These are phyloP conservation scores for Cylindrotheca fusiformis DNA, from an alignment of 108 stramenopile genomes.

Conservation along the genomic window DNA sequence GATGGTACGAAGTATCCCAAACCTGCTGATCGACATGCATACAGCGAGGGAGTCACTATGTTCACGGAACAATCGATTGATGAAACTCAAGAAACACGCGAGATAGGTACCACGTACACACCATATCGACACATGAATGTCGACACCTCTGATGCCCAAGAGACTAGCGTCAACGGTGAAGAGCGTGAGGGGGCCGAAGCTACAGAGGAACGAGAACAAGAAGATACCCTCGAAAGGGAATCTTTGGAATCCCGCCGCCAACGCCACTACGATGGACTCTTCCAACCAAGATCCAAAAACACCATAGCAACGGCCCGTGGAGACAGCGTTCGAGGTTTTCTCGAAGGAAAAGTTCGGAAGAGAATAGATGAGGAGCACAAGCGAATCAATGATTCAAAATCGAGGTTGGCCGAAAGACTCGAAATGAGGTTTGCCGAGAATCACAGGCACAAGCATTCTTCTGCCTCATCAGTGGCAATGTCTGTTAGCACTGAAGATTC, in stretches of 20 bases:
- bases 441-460: background rate
- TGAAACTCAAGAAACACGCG: conserved; percentile 7
- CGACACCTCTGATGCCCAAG: background rate
- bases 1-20: conserved; percentile 25
- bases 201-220: background rate
- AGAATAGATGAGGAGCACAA: background rate
- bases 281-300: background rate
- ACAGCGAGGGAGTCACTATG: conserved; percentile 7
- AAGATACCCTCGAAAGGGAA: background rate
- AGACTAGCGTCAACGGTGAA: background rate
- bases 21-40: conserved; percentile 14
- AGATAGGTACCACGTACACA: conserved; percentile 4
- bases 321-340: background rate
- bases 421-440: background rate
- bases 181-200: background rate
- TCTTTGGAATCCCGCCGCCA: background rate
- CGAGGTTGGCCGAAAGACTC: background rate
- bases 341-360: background rate
- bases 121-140: background rate
- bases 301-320: background rate
- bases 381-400: background rate
- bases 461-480: background rate
- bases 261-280: background rate
- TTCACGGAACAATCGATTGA: conserved; percentile 10
- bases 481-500: background rate